A percentile compares a stretch with the other conserved stretches of the same genome.
Evolutionary conservation across 106 monocot genomes (phyloP).

Genomic region (Acorus gramineus): DNA sequence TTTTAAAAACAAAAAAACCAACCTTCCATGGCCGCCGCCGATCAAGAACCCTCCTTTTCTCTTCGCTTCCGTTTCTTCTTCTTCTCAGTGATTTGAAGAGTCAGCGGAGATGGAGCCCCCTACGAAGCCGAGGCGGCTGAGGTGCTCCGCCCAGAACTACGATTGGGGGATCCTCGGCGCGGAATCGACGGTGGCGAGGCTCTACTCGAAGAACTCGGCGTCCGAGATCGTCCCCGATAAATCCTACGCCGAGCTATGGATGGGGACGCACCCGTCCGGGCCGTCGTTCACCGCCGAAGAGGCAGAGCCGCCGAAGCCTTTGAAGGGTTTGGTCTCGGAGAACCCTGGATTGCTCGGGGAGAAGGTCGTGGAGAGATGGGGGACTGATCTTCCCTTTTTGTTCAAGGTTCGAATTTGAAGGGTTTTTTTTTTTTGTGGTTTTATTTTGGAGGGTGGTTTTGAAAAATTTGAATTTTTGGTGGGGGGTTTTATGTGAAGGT

Average conservation of each 20-base stretch:
- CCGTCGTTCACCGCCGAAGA: constrained; percentile 38
- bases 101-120: not conserved
- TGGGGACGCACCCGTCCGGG: constrained; percentile 84
- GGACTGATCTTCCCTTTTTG: constrained; percentile 69
- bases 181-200: constrained; percentile 52
- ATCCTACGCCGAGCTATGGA: constrained; percentile 94
- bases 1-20: too few relatives aligned
- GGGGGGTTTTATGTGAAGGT: constrained; percentile 24
- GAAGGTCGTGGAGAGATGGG: constrained; percentile 53
- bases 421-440: not conserved
- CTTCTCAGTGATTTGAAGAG: too few relatives aligned
- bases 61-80: too few relatives aligned
- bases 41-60: too few relatives aligned
- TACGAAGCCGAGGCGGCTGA: constrained; percentile 22
- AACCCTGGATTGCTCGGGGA: constrained; percentile 49
- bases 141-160: constrained; percentile 81
- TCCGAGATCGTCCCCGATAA: constrained; percentile 14
- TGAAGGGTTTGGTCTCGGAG: constrained; percentile 50
- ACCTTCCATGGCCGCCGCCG: too few relatives aligned
- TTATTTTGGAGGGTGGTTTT: not conserved
- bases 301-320: not conserved
- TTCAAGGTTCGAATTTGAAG: constrained; percentile 49
- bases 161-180: constrained; percentile 66
- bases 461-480: not conserved
- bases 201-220: constrained; percentile 38